Percentiles rank a stretch among this genome's conserved stretches.
Conservation (phyloP, 257 asterid species). For the Catharanthus roseus region DNA sequence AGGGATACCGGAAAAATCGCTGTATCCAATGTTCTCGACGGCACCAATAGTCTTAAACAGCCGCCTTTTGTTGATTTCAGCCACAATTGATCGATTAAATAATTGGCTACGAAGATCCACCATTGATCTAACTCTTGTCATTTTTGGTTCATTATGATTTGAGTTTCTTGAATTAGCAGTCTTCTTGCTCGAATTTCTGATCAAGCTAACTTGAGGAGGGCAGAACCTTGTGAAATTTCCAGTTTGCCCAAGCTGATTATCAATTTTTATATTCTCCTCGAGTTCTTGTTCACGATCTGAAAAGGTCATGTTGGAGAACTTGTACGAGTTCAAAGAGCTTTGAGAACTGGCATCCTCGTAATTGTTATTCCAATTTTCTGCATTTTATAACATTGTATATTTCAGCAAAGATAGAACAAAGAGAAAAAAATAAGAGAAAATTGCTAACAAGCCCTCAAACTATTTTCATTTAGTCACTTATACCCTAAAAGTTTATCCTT, state of each 20-base stretch:
- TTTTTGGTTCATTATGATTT: conserved; percentile 20
- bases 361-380: conserved; percentile 31
- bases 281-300: conserved; percentile 29
- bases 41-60: conserved; percentile 71
- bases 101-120: conserved; percentile 66
- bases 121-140: conserved; percentile 40
- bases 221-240: conserved; percentile 49
- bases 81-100: conserved; percentile 50
- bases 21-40: conserved; percentile 55
- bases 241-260: conserved; percentile 19
- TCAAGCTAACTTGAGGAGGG: conserved; percentile 33
- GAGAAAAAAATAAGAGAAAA: too few relatives aligned
- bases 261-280: conserved; percentile 15
- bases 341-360: conserved; percentile 65
- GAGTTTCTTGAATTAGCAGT: neutral
- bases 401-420: neutral
- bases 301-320: conserved; percentile 26
- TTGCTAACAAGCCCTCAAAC: too few relatives aligned
- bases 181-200: conserved; percentile 11
- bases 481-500: too few relatives aligned
- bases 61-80: conserved; percentile 55
- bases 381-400: conserved; percentile 5
- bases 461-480: too few relatives aligned
- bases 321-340: conserved; percentile 45
- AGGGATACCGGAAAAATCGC: too few relatives aligned